A percentile compares a stretch with the other conserved stretches of the same genome.
phyloP scores from a whole-genome alignment of 441 rosid species.

The Croton laevigatus region DNA sequence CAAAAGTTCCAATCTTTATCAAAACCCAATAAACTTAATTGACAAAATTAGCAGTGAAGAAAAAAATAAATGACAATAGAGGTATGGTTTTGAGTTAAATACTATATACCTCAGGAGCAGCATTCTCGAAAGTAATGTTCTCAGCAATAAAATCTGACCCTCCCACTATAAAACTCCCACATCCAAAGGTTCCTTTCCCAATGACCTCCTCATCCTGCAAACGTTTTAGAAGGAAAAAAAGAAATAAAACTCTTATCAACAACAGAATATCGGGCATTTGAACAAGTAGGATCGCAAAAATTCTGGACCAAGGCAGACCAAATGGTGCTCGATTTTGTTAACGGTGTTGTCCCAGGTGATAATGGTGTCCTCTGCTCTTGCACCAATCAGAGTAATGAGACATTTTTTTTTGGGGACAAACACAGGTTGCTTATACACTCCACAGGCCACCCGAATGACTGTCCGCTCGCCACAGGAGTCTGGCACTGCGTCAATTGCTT shows the following conservation, averaged over 20 bases:
- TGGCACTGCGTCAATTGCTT: constrained; percentile 79
- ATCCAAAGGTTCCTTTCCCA: constrained; percentile 94
- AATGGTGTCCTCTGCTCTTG: constrained; percentile 60
- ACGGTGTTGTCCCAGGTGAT: constrained; percentile 91
- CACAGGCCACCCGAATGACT: constrained; percentile 71
- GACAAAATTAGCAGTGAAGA: background rate
- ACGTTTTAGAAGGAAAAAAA: background rate
- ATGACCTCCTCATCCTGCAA: constrained; percentile 58
- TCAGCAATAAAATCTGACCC: constrained; percentile 95
- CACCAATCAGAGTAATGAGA: constrained; percentile 76
- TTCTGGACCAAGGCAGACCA: constrained; percentile 35
- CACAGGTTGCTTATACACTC: constrained; percentile 73
- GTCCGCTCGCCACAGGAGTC: constrained; percentile 60
- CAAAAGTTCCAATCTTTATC: background rate
- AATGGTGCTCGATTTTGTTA: constrained; percentile 74
- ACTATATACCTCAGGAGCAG: constrained; percentile 67
- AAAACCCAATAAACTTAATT: background rate
- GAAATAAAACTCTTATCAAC: background rate
- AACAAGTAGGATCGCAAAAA: background rate
- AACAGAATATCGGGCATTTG: background rate
- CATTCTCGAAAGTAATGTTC: constrained; percentile 93
- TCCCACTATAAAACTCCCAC: constrained; percentile 86
- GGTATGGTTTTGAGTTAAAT: background rate
- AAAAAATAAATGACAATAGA: background rate
- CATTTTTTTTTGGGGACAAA: constrained; percentile 88